Conservation (phyloP, 768 basidiomycete genomes). For the Leccinum incarnatum region DNA sequence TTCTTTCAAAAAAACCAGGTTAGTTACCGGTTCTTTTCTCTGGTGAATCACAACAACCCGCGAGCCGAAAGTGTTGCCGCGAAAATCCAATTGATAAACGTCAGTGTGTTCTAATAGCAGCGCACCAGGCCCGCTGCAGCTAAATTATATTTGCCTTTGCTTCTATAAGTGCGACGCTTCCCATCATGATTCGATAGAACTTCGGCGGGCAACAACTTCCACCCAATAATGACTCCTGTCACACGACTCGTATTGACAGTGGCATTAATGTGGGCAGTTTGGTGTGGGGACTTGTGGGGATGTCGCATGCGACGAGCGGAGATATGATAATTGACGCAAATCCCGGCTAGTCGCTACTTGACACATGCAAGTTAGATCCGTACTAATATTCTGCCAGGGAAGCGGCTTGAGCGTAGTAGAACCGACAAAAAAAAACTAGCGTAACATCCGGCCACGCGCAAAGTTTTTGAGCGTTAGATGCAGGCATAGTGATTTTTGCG, state of each 20-base stretch:
- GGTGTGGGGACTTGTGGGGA: neutral
- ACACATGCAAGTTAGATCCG: too few relatives aligned
- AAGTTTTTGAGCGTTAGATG: neutral
- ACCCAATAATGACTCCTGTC: neutral
- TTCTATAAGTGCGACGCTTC: neutral
- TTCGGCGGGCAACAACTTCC: neutral
- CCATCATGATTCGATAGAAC: neutral
- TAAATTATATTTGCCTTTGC: neutral
- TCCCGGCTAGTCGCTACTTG: neutral
- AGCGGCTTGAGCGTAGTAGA: neutral
- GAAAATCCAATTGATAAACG: neutral
- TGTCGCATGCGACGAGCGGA: neutral
- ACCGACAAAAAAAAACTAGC: neutral
- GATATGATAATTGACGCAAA: neutral
- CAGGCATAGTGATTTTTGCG: neutral
- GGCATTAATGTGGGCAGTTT: neutral
- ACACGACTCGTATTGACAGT: neutral
- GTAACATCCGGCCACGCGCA: neutral
- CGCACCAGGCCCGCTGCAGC: neutral
- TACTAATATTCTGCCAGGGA: neutral
- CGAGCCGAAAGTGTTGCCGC: neutral
- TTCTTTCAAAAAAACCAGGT: neutral
- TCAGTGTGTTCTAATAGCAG: neutral
- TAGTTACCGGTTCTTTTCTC: neutral
- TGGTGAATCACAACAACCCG: neutral